Evolutionary conservation across 2,329 filamentous ascomycete species (phyloP), one percentile per base, ranked within the genome.

Genomic region (Ascochyta koolunga): DNA sequence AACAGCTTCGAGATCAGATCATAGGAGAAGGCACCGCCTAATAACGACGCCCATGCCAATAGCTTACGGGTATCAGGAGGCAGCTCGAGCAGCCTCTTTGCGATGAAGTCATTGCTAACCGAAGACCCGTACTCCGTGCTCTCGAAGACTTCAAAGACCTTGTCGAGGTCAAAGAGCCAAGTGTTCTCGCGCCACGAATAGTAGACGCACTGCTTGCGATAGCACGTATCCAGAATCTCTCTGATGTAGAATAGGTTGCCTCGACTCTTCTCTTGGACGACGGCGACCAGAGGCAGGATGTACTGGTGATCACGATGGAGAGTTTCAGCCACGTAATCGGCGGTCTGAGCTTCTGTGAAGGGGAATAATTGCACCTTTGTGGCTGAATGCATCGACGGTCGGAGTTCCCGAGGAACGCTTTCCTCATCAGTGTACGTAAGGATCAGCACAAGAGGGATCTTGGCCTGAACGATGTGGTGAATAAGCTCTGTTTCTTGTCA

Each of bases 201-300:
- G 84, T 88, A 96, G 43, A 97, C 89, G 71, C 90, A 96, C 62
- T 88, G 88, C 69, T 91, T 95, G 35, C 90, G 86, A 71, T 96
- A 88, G 70, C 91, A 96, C 3, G 89, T 88, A 67, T 90, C 90
- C 4, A 97, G 83, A 83, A 97, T 96, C 75, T 96, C 91, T 50
- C 91, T 84, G 72, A 96, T 89, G 67, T 95, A 96, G 67, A 96
- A 97, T 0, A 92, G 89, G 58, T 96, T 96, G 1, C 93, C 93
- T 22, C 85, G 85, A 8, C 90, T 93, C 76, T 95, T 96, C 66
- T 93, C 92, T 71, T 96, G 90, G 5, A 97, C 86, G 9, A 96
- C 90, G 6, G 92, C 85, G 2, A 90, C 89, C 16, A 98, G 79
- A 0, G 92, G 88, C 1, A 90, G 78, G 1, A 95, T 84, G 40